Evolutionary conservation across 2,329 filamentous ascomycete species (phyloP), one percentile per base, ranked within the genome.

Genomic region (Diaporthe ampelina): DNA sequence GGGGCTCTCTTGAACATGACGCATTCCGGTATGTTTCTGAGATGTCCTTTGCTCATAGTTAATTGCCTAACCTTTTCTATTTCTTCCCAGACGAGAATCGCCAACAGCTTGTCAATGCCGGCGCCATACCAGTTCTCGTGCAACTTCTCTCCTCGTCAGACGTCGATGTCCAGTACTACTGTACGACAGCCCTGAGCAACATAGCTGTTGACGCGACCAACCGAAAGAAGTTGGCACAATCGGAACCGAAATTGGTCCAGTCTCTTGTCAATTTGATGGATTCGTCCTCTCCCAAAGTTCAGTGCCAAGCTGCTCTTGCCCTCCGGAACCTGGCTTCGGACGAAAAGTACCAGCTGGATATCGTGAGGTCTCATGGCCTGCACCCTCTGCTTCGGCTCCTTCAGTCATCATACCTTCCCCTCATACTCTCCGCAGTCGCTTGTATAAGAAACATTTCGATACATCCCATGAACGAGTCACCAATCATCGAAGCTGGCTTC

Each of bases 381-480:
- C 91, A 91, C 61, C 95, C 96, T 43, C 90, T 99, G 59, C 90
- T 98, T 71, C 93, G 94, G 77, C 92, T 99, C 24, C 89, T 99
- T 26, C 95, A 98, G 84, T 98, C 96, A 1, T 97, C 95, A 17
- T 98, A 98, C 80, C 91, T 98, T 13, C 97, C 97, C 17, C 91
- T 99, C 72, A 98, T 98, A 75, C 91, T 98, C 52, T 98, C 96
- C 26, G 97, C 97, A 59, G 97, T 99, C 77, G 97, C 97, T 67
- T 99, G 97, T 82, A 99, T 99, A 82, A 94, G 97, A 79, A 99
- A 99, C 83, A 99, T 99, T 78, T 98, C 96, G 73, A 99, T 99
- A 78, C 97, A 99, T 82, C 97, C 97, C 24, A 88, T 96, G 81
- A 99, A 99, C 84, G 97, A 99, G 85, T 98, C 96, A 15, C 97